Base-by-base conservation (phyloP, 139 green algal genomes). In the Protoeuglena noctilucae region DNA sequence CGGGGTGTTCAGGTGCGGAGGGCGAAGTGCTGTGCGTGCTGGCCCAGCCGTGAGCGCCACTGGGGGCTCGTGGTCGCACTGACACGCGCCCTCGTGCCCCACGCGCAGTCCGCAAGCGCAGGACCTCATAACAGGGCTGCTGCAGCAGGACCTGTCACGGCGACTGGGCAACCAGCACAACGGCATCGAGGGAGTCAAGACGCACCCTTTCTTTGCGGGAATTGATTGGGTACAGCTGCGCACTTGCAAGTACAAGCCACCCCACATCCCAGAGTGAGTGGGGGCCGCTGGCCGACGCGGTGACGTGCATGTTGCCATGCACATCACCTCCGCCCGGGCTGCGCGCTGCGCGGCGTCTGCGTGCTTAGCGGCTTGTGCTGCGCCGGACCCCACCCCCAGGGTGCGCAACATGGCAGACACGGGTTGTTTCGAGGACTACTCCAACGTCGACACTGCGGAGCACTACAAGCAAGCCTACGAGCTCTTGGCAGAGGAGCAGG, bases 361-460 rank as follows among this genome's bases (percentile, higher is more conserved):
- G 19, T 6, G 46, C 3, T 5, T 46, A 25, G 19, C 27, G 6
- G 19, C 28, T 27, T 48, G 52, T 9, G 25, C 28, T 27, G 27
- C 28, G 22, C 19, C 52, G 17, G 25, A 21, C 23, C 6, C 22
- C 5, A 40, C 28, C 60, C 78, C 78, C 0, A 31, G 58, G 21
- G 57, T 85, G 17, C 57, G 29, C 7, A 28, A 28, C 4, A 18
- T 26, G 2, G 75, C 79, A 27, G 82, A 87, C 64, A 71, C 69
- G n/a, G 72, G 52, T 28, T 78, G 80, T 54, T 91, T 87, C 67
- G 80, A 88, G 43, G 64, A 81, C 48, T 86, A 79, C 56, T 59
- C 53, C 7, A 57, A 59, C 2, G 48, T 87, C 24, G 21, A 40
- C 49, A 27, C 48, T 12, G 9, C 50, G 50, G 39, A 31, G 3